These are phyloP conservation scores for Cyclanthera cordifolia DNA, from an alignment of 306 rosid genomes.

Conservation along the genomic window DNA sequence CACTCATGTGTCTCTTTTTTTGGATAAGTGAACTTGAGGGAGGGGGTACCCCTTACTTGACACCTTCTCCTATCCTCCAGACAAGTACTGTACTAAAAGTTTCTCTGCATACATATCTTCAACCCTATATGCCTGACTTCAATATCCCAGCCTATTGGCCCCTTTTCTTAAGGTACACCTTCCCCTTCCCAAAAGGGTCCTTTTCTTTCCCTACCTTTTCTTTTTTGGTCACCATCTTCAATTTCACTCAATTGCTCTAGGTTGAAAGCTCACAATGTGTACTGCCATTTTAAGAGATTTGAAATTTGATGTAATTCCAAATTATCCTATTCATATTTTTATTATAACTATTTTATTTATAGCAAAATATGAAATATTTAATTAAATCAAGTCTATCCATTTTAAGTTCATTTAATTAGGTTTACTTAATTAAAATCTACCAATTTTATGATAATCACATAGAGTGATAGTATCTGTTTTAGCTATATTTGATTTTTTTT, in stretches of 20 bases:
- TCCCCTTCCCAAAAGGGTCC: not conserved
- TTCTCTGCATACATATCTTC: not conserved
- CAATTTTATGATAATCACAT: no score
- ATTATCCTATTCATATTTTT: no score
- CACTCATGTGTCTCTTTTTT: not conserved
- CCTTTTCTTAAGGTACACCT: not conserved
- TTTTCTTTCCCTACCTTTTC: not conserved
- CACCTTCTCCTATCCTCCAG: constrained; percentile 15
- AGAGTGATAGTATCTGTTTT: no score
- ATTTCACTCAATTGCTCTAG: not conserved
- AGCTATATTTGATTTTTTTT: no score
- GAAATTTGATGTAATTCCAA: no score
- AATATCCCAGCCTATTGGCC: not conserved
- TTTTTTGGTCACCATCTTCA: not conserved
- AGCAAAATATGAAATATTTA: no score
- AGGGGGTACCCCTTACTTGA: constrained; percentile 13
- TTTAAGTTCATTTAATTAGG: no score
- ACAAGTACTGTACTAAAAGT: constrained; percentile 1
- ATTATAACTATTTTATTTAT: no score
- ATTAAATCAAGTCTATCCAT: no score
- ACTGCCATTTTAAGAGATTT: no score
- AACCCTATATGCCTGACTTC: not conserved
- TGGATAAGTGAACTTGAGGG: not conserved
- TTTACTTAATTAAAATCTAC: no score
- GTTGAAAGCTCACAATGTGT: no score